Conservation (phyloP, 1,284 basidiomycete genomes). For the Apiotrichum gamsii region DNA sequence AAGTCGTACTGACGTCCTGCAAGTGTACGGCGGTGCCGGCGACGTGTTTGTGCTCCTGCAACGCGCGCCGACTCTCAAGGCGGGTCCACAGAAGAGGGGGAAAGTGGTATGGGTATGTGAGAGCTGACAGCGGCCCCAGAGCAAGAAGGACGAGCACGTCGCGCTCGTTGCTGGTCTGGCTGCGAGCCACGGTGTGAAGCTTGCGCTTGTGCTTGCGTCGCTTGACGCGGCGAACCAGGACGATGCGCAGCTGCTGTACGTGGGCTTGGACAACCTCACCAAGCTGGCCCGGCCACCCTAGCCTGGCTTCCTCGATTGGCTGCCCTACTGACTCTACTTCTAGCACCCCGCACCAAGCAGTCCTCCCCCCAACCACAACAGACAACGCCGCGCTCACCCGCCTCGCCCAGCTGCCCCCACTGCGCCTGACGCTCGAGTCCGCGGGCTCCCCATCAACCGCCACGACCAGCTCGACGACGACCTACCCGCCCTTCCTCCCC, state of each 20-base stretch:
- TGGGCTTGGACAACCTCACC: conserved; percentile 10
- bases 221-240: conserved; percentile 66
- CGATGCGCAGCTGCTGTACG: conserved; percentile 68
- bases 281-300: neutral
- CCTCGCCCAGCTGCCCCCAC: conserved; percentile 51
- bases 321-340: conserved; percentile 1
- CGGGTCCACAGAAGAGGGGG: no score
- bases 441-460: neutral
- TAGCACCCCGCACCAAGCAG: conserved; percentile 42
- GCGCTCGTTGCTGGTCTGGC: conserved; percentile 56
- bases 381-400: conserved; percentile 49
- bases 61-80: conserved; percentile 67
- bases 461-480: conserved; percentile 36
- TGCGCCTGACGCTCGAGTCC: conserved; percentile 17
- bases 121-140: conserved; percentile 47
- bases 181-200: conserved; percentile 50
- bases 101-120: neutral
- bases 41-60: conserved; percentile 46
- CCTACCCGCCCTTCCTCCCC: conserved; percentile 52
- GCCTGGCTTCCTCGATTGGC: no score
- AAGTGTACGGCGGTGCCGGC: conserved; percentile 11
- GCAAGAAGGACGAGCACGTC: conserved; percentile 62
- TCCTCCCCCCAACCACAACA: conserved; percentile 44
- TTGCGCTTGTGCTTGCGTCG: conserved; percentile 61
- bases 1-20: no score